Percentiles rank a stretch among this genome's conserved stretches.
Evolutionary conservation across 225 moss, liverwort and hornwort genomes (phyloP).

Genomic region (Neckera pumila): DNA sequence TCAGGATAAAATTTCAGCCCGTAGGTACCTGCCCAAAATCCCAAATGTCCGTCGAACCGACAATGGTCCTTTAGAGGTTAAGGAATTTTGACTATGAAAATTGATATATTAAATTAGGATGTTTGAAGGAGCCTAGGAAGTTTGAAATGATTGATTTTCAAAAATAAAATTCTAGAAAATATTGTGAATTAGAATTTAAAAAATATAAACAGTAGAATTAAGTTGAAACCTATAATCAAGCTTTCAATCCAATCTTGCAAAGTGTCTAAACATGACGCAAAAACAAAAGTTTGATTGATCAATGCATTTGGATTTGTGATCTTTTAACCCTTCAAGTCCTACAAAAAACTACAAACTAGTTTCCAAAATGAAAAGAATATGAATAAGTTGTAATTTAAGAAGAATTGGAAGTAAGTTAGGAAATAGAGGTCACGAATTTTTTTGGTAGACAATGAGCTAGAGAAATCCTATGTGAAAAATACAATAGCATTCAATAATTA

Average conservation of each 20-base stretch:
- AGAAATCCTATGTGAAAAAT: fast-evolving
- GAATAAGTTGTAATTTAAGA: not conserved
- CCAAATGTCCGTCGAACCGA: too few species aligned
- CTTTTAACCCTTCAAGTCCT: not conserved
- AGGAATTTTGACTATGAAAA: not conserved
- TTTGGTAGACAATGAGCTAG: not conserved
- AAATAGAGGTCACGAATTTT: not conserved
- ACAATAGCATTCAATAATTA: not conserved
- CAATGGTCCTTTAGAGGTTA: too few species aligned
- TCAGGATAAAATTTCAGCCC: too few species aligned
- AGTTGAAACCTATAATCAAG: not conserved
- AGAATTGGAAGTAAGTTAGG: fast-evolving
- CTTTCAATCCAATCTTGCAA: not conserved
- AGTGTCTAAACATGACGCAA: too few species aligned
- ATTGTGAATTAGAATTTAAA: not conserved
- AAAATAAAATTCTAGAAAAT: not conserved
- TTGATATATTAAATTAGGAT: not conserved
- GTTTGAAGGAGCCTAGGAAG: not conserved
- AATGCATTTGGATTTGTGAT: not conserved
- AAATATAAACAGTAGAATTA: not conserved
- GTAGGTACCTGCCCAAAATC: too few species aligned
- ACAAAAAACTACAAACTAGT: fast-evolving
- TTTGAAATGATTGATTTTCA: not conserved
- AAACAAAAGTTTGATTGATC: not conserved
- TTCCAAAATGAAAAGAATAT: not conserved